A percentile compares a stretch with the other conserved stretches of the same genome.
Evolutionary conservation across 176 grass and related monocot genomes (phyloP).

Genomic region (Oryza meyeriana): DNA sequence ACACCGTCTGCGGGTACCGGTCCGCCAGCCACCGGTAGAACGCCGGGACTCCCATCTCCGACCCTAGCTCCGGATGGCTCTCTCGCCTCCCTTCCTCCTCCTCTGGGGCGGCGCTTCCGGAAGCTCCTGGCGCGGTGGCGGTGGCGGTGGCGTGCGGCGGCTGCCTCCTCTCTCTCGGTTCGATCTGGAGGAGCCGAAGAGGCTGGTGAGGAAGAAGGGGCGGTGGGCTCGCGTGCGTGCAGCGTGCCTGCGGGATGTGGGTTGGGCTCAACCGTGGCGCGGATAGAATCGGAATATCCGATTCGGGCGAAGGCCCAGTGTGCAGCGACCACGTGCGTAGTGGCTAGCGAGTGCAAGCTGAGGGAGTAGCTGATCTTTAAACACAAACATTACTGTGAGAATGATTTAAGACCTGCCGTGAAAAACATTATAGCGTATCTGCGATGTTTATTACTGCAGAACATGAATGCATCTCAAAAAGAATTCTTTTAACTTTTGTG

Average conservation of each 20-base stretch:
- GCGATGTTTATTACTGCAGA: too few relatives aligned
- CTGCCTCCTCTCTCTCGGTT: constrained; percentile 2
- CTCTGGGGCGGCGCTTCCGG: constrained; percentile 33
- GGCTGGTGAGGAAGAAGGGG: constrained; percentile 3
- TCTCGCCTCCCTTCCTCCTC: constrained; percentile 13
- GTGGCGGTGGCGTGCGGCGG: constrained; percentile 16
- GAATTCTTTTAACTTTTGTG: too few relatives aligned
- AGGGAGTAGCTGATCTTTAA: too few relatives aligned
- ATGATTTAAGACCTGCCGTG: too few relatives aligned
- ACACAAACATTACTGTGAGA: too few relatives aligned
- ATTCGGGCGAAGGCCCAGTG: too few relatives aligned
- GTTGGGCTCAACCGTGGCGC: background rate
- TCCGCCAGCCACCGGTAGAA: constrained; percentile 98
- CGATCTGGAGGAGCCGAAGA: constrained; percentile 30
- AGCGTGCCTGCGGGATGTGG: background rate
- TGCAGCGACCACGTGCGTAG: too few relatives aligned
- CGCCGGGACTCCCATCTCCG: constrained; percentile 87
- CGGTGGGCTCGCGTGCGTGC: background rate
- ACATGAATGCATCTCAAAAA: too few relatives aligned
- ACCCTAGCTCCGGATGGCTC: constrained; percentile 10
- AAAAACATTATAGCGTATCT: too few relatives aligned
- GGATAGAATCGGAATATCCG: too few relatives aligned
- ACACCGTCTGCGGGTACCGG: constrained; percentile 69
- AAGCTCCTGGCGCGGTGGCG: constrained; percentile 11
- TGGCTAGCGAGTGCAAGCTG: too few relatives aligned